A percentile compares a stretch with the other conserved stretches of the same genome.
phyloP scores from a whole-genome alignment of 140 eudicot species.

The Bidens hawaiensis region DNA sequence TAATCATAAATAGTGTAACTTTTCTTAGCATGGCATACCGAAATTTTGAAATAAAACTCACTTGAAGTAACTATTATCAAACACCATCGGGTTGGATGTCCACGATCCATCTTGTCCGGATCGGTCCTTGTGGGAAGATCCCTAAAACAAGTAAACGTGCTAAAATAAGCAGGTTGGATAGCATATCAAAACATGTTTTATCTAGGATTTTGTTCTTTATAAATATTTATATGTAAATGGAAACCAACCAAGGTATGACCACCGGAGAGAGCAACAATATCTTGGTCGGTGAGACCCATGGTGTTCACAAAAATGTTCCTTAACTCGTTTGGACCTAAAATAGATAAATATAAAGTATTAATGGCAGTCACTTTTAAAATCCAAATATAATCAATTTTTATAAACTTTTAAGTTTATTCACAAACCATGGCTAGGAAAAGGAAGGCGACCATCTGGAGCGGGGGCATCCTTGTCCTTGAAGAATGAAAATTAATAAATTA shows the following conservation, averaged over 20 bases:
- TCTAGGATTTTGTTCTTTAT: too few relatives aligned
- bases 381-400: neutral
- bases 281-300: conserved; percentile 83
- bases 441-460: conserved; percentile 82
- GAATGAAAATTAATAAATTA: neutral
- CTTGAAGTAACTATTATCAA: conserved; percentile 86
- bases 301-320: conserved; percentile 56
- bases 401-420: neutral
- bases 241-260: conserved; percentile 75
- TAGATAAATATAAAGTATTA: neutral
- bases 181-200: neutral
- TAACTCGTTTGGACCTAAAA: conserved; percentile 66
- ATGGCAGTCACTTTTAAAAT: neutral
- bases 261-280: conserved; percentile 90
- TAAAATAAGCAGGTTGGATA: neutral
- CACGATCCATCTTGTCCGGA: conserved; percentile 96
- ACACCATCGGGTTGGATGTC: conserved; percentile 75
- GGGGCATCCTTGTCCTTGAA: conserved; percentile 60
- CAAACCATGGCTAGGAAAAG: conserved; percentile 75
- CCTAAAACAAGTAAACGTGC: conserved; percentile 33
- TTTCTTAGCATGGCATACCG: neutral
- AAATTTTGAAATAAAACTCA: conserved; percentile 17
- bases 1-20: neutral
- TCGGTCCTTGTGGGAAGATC: conserved; percentile 82
- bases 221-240: too few relatives aligned